These are phyloP conservation scores for Ceratocystis eucalypticola DNA, from an alignment of 2,329 filamentous ascomycete species.

Conservation along the genomic window DNA sequence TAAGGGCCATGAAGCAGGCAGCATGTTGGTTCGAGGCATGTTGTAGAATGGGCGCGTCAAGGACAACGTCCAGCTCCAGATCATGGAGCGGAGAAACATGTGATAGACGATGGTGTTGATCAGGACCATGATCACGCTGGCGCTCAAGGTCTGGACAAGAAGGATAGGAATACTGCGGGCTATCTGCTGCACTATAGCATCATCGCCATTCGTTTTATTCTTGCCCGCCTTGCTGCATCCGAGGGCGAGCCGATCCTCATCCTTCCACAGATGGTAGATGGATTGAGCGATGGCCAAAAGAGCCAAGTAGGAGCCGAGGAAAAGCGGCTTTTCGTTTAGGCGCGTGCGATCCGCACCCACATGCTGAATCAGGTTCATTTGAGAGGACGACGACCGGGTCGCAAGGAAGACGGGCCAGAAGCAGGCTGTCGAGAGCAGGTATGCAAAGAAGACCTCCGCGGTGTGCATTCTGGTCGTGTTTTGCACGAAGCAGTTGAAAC, in stretches of 20 bases:
- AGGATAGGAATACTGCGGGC: constrained; percentile 12
- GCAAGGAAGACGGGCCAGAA: constrained; percentile 74
- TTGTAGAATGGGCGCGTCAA: constrained; percentile 62
- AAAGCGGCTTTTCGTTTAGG: constrained; percentile 77
- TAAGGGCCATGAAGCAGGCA: constrained; percentile 44
- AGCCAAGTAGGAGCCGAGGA: constrained; percentile 57
- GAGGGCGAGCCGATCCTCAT: constrained; percentile 53
- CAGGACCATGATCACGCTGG: constrained; percentile 30
- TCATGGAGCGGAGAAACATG: constrained; percentile 44
- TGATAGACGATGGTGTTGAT: constrained; percentile 47
- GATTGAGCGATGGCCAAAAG: constrained; percentile 59
- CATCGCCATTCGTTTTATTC: constrained; percentile 10
- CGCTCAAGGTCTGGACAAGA: constrained; percentile 26
- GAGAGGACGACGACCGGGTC: constrained; percentile 45
- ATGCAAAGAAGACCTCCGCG: constrained; percentile 60
- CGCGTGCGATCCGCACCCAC: constrained; percentile 57
- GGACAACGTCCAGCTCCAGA: constrained; percentile 57
- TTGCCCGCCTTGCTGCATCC: constrained; percentile 22
- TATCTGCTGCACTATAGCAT: constrained; percentile 16
- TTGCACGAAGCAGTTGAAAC: constrained; percentile 48
- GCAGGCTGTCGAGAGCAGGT: constrained; percentile 60
- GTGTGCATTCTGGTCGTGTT: constrained; percentile 47
- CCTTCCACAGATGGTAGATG: constrained; percentile 52
- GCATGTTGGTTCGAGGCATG: constrained; percentile 57
- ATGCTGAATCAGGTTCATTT: constrained; percentile 60